Base-by-base conservation (phyloP, 768 basidiomycete genomes). In the Fomitopsis serialis region DNA sequence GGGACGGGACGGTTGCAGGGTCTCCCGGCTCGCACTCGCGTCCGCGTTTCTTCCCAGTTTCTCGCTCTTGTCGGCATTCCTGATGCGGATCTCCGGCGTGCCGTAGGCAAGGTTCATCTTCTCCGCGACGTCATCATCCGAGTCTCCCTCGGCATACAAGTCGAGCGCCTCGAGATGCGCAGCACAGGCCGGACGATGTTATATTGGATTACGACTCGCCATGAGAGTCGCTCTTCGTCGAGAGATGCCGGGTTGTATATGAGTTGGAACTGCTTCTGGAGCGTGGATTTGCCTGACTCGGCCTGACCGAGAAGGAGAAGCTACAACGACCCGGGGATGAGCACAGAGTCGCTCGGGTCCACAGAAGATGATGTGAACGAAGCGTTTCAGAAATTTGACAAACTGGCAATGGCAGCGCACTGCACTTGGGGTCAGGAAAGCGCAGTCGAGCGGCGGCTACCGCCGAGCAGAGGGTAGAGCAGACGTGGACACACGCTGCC, bases 231-330 rank as follows among this genome's bases (percentile, higher is more conserved):
- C 70, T 87, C 85, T 48, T 75, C 70, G 42, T 91, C 86, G 34
- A 92, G 78, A 0, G 83, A 72, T 53, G 79, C 75, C 2, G 86
- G 82, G 21, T 87, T 84, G 63, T 90, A 89, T 66, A 83, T 83
- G 1, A 91, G 75, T 63, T 92, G 88, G 63, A 92, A 89, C 66
- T 92, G 89, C 64, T 91, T 91, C 63, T 86, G 87, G 9, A 92
- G 75, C 1, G 90, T 92, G 2, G 87, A 89, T 69, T 92, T 92
- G 34, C 88, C 89, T 70, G 70, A 72, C 60, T 88, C 88, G 54
- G 88, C 87, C 63, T 91, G 88, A 17, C 88, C 88, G 27, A 91
- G 76, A 9, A 90, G 75, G 72, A 90, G 81, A 34, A 89, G 57
- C 66, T 67, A 25, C 11, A 15, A 17, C 6, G 19, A 40, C 15